These are phyloP conservation scores for Sherardia arvensis DNA, from an alignment of 257 asterid genomes.

Conservation along the genomic window DNA sequence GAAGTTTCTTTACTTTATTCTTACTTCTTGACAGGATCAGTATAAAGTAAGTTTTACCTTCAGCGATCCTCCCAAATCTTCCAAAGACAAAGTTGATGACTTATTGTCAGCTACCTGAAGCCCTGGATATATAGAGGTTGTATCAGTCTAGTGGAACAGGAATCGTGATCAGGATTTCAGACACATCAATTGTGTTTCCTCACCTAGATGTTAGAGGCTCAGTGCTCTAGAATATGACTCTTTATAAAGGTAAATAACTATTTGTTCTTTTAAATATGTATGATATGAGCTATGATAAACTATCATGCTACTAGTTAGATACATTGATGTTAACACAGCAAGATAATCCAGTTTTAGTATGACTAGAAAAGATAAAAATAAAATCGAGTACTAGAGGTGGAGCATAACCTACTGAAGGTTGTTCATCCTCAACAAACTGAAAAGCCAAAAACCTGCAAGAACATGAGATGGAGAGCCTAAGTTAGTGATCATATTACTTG, in stretches of 20 bases:
- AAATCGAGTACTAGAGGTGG: slow-evolving; percentile 43
- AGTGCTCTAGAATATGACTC: neutral
- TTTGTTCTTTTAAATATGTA: neutral
- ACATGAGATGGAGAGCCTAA: slow-evolving; percentile 10
- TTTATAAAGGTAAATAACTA: neutral
- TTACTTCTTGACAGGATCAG: neutral
- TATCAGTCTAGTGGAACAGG: neutral
- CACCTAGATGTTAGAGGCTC: neutral
- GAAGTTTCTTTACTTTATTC: neutral
- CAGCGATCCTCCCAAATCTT: slow-evolving; percentile 61
- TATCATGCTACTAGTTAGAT: neutral
- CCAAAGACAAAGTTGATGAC: slow-evolving; percentile 45
- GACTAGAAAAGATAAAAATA: slow-evolving; percentile 4
- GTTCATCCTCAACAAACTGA: slow-evolving; percentile 68
- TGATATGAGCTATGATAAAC: neutral
- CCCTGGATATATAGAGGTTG: slow-evolving; percentile 39
- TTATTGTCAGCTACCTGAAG: slow-evolving; percentile 29
- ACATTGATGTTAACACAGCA: neutral
- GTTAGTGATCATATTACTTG: neutral
- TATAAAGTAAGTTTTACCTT: slow-evolving; percentile 30
- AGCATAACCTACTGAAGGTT: slow-evolving; percentile 33
- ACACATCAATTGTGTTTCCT: neutral
- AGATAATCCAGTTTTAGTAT: neutral
- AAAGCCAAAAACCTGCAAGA: slow-evolving; percentile 69
- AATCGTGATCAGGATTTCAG: neutral